These are phyloP conservation scores for Penicillium paradoxum DNA, from an alignment of 495 filamentous ascomycete genomes.

Conservation along the genomic window DNA sequence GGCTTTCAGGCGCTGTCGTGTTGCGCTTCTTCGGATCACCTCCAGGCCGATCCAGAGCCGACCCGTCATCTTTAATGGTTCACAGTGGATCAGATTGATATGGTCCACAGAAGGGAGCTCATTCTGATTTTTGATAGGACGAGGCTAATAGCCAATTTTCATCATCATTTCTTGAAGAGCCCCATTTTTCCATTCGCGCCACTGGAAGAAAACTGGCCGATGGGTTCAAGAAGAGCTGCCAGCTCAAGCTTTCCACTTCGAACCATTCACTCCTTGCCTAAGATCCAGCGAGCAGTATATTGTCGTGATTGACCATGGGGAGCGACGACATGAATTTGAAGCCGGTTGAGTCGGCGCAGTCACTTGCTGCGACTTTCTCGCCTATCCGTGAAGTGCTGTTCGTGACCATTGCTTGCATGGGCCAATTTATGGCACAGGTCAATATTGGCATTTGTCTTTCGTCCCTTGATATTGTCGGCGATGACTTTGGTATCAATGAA, in stretches of 20 bases:
- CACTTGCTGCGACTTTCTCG: conserved; percentile 21
- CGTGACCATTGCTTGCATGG: conserved; percentile 29
- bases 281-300: neutral
- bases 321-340: neutral
- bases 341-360: conserved; percentile 17
- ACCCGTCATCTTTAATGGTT: too few relatives aligned
- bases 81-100: too few relatives aligned
- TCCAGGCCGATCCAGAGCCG: too few relatives aligned
- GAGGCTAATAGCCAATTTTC: too few relatives aligned
- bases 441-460: conserved; percentile 31
- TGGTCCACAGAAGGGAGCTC: too few relatives aligned
- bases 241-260: neutral
- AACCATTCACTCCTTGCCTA: neutral
- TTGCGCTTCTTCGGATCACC: too few relatives aligned
- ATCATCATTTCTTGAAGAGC: too few relatives aligned
- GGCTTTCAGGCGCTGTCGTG: too few relatives aligned
- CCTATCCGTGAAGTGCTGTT: conserved; percentile 23
- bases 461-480: conserved; percentile 39
- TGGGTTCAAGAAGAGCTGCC: neutral
- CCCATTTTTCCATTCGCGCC: too few relatives aligned
- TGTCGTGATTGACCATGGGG: neutral
- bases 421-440: conserved; percentile 34
- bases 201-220: too few relatives aligned
- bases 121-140: too few relatives aligned
- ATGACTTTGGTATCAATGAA: conserved; percentile 40